Evolutionary conservation across 2,329 filamentous ascomycete genomes (phyloP), one percentile per base, ranked within the genome.

Genomic region (Colletotrichum limetticola): DNA sequence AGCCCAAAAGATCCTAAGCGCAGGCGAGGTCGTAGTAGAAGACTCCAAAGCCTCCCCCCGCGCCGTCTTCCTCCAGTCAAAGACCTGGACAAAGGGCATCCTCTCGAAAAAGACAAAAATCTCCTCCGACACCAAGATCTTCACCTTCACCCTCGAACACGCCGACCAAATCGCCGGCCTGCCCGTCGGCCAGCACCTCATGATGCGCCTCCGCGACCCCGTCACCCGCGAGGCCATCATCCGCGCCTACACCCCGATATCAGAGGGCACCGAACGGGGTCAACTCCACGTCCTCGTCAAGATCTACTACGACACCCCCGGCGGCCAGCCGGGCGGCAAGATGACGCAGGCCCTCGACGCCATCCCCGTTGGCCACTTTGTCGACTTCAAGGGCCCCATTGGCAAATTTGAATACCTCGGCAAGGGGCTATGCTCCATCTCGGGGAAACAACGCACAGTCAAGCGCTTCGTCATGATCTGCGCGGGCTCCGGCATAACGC

Each of bases 401-500:
- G 95, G 95, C 8, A 94, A 94, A 77, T 96, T 98, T 75, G 90
- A 93, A 77, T 98, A 98, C 78, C 84, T 92, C 0, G 93, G 93
- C 0, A 82, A 85, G 0, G 95, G 95, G 0, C 75, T 82, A 2
- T 94, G 93, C 77, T 79, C 83, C 0, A 83, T 97, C 55, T 89
- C 89, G 37, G 89, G 89, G 0, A 86, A 85, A 24, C 80, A 85
- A 70, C 85, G 91, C 11, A 82, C 77, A 0, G 89, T 97, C 1
- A 89, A 87, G 65, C 88, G 88, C 14, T 94, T 98, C 81, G 86
- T 93, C 79, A 97, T 98, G 95, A 91, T 98, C 37, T 97, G 94
- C 77, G 95, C 89, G 16, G 95, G 95, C 6, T 94, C 91, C n/a
- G 95, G 95, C 1, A 93, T 98, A 78, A 98, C 95, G n/a, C 95